Conservation (phyloP, 139 green algal genomes). For the Tetradesmus obliquus region DNA sequence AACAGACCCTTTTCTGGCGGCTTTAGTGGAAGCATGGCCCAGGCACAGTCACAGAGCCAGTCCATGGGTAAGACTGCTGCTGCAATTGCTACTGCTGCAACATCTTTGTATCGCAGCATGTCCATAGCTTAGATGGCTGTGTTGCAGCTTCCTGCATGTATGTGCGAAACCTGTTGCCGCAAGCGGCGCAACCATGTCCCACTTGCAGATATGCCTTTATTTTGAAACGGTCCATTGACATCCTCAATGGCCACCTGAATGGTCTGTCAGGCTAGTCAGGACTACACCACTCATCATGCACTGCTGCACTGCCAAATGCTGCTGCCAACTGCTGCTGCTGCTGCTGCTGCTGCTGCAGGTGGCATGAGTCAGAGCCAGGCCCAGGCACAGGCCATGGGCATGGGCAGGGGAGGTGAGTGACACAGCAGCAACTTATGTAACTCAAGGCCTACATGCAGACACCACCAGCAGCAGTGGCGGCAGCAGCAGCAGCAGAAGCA, state of each 20-base stretch:
- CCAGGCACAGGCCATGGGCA: background rate
- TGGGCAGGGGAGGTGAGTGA: background rate
- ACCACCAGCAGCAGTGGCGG: background rate
- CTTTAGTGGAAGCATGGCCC: background rate
- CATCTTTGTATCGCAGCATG: too few relatives aligned
- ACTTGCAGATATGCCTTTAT: too few relatives aligned
- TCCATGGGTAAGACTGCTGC: conserved; percentile 7
- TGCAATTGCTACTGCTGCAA: background rate
- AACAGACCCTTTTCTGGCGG: background rate
- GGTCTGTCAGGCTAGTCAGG: too few relatives aligned
- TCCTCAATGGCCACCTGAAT: too few relatives aligned
- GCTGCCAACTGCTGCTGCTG: background rate
- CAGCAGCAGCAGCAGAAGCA: background rate
- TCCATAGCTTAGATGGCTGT: too few relatives aligned
- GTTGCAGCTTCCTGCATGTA: too few relatives aligned
- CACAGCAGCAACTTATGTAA: background rate
- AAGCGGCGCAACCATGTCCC: too few relatives aligned
- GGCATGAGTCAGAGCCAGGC: conserved; percentile 22
- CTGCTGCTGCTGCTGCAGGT: background rate
- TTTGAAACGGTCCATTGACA: too few relatives aligned
- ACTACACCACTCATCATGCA: too few relatives aligned
- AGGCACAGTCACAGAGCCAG: conserved; percentile 18
- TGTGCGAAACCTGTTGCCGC: too few relatives aligned
- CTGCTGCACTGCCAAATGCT: background rate
- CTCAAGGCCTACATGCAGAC: background rate